Conservation (phyloP, 2,329 filamentous ascomycete species). For the Aureobasidium namibiae region DNA sequence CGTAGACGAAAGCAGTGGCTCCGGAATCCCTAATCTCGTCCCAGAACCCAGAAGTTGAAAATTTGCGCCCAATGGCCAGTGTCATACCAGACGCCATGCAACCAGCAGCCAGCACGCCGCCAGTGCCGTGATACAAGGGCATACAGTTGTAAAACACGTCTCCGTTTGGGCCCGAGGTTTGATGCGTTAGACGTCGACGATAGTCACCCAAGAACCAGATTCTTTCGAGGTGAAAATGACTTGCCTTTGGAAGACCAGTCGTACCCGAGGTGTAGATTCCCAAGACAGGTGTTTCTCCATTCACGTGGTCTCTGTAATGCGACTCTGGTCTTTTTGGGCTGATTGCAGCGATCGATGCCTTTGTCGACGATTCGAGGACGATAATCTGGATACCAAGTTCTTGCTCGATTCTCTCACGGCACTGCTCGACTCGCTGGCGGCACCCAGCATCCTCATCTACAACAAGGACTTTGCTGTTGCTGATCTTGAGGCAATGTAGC, state of each 20-base stretch:
- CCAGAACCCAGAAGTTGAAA: conserved; percentile 66
- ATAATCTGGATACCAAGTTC: conserved; percentile 49
- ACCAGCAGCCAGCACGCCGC: conserved; percentile 45
- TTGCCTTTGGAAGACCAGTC: conserved; percentile 67
- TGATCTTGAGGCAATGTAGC: conserved; percentile 30
- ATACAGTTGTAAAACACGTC: conserved; percentile 70
- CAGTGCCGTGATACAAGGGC: conserved; percentile 71
- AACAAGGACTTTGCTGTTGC: conserved; percentile 33
- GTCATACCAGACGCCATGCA: conserved; percentile 46
- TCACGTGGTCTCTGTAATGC: conserved; percentile 45
- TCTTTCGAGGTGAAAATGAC: conserved; percentile 48
- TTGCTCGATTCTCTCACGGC: conserved; percentile 38
- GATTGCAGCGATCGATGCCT: conserved; percentile 39
- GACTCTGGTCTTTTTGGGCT: conserved; percentile 47
- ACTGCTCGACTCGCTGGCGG: conserved; percentile 48
- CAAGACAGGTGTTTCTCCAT: conserved; percentile 48
- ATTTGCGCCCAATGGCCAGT: conserved; percentile 56
- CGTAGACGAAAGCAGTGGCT: conserved; percentile 66
- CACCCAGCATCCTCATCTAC: conserved; percentile 44
- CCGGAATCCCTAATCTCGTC: conserved; percentile 57
- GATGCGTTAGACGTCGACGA: conserved; percentile 22
- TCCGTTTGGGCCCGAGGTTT: conserved; percentile 31
- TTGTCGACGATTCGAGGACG: conserved; percentile 43
- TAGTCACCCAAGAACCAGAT: conserved; percentile 31
- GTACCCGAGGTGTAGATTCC: conserved; percentile 61